phyloP scores from a whole-genome alignment of 2,329 filamentous ascomycete genomes.

The Karstenula rhodostoma region DNA sequence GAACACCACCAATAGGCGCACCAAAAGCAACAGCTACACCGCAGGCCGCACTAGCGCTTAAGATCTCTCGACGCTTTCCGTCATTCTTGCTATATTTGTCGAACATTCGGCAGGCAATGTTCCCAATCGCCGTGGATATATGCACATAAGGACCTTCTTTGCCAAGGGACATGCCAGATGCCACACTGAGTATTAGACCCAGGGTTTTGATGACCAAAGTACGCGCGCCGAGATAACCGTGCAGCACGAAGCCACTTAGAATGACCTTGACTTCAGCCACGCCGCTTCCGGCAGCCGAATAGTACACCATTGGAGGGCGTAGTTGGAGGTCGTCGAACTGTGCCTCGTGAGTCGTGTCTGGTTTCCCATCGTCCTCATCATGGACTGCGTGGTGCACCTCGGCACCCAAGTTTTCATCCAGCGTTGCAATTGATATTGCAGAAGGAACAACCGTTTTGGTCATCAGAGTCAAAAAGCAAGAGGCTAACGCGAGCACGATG shows the following conservation, averaged over 20 bases:
- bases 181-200: slow-evolving; percentile 85
- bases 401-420: slow-evolving; percentile 92
- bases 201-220: slow-evolving; percentile 86
- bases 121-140: slow-evolving; percentile 93
- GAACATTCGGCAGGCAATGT: slow-evolving; percentile 94
- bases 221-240: slow-evolving; percentile 90
- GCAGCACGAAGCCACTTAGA: slow-evolving; percentile 94
- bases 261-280: slow-evolving; percentile 98
- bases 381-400: slow-evolving; percentile 48
- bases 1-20: slow-evolving; percentile 85
- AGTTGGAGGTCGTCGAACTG: slow-evolving; percentile 49
- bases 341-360: slow-evolving; percentile 51
- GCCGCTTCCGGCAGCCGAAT: slow-evolving; percentile 93
- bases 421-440: slow-evolving; percentile 81
- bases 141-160: slow-evolving; percentile 99
- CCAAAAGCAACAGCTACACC: slow-evolving; percentile 96
- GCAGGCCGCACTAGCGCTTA: slow-evolving; percentile 91
- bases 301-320: slow-evolving; percentile 84
- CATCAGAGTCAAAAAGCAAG: slow-evolving; percentile 81
- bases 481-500: slow-evolving; percentile 71
- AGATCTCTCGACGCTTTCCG: slow-evolving; percentile 88
- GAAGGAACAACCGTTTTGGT: slow-evolving; percentile 97
- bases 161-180: slow-evolving; percentile 90
- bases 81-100: slow-evolving; percentile 94
- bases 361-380: slow-evolving; percentile 55